Percentiles rank a stretch among this genome's conserved stretches.
Evolutionary conservation across 148 eudicot genomes (phyloP).

Genomic region (Amaranthus cruentus): DNA sequence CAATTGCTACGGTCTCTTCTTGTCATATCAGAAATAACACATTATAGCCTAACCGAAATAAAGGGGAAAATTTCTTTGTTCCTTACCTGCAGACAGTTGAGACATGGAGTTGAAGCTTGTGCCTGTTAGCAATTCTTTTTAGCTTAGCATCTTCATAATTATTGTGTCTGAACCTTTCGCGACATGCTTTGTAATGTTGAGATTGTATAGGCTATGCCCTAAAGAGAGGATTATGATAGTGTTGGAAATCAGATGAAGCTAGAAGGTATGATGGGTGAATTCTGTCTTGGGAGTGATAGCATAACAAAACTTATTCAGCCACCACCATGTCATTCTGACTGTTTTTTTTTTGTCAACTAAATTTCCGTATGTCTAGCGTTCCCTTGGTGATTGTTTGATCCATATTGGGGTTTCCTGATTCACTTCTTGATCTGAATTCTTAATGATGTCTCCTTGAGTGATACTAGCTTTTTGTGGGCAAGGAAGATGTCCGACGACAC

Average conservation of each 20-base stretch:
- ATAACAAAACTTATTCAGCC: neutral
- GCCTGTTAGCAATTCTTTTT: neutral
- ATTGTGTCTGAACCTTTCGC: neutral
- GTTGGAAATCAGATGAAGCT: neutral
- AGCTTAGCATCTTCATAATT: neutral
- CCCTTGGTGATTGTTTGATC: neutral
- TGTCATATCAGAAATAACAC: neutral
- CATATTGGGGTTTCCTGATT: neutral
- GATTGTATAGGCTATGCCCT: neutral
- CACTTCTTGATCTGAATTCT: neutral
- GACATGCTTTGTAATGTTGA: neutral
- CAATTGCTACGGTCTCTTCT: neutral
- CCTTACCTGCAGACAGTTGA: neutral
- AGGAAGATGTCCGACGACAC: neutral
- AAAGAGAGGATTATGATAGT: neutral
- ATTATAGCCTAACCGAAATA: neutral
- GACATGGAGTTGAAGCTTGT: neutral
- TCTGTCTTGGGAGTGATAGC: neutral
- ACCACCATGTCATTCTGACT: neutral
- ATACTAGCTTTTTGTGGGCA: neutral
- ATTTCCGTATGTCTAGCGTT: neutral
- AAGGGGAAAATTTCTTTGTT: neutral
- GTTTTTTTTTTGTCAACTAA: neutral
- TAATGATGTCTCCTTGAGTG: neutral
- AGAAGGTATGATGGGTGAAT: neutral